Evolutionary conservation across 495 filamentous ascomycete species (phyloP).

Genomic region (Aspergillus homomorphus): DNA sequence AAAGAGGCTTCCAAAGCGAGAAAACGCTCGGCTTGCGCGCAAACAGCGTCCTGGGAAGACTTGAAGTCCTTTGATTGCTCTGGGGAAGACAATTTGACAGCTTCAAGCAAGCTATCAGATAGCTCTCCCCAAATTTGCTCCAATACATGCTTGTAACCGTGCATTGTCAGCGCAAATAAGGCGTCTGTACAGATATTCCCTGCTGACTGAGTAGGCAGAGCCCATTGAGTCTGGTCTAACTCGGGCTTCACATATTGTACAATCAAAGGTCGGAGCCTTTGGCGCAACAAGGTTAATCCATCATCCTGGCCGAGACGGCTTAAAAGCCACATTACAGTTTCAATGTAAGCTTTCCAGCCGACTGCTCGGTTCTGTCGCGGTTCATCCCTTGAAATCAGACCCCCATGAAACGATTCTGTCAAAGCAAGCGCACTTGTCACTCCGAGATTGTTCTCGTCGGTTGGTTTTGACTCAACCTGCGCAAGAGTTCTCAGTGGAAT

Average conservation of each 20-base stretch:
- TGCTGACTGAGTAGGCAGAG: slow-evolving; percentile 38
- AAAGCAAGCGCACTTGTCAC: slow-evolving; percentile 39
- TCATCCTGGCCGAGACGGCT: slow-evolving; percentile 44
- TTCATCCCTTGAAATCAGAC: slow-evolving; percentile 71
- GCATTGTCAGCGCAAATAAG: slow-evolving; percentile 28
- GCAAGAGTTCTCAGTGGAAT: slow-evolving; percentile 55
- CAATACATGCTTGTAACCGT: slow-evolving; percentile 31
- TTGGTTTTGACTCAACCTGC: slow-evolving; percentile 46
- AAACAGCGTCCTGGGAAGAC: slow-evolving; percentile 64
- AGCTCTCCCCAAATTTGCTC: slow-evolving; percentile 52
- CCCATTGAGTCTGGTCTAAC: slow-evolving; percentile 48
- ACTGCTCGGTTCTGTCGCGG: slow-evolving; percentile 57
- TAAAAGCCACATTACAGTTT: slow-evolving; percentile 49
- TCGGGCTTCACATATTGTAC: slow-evolving; percentile 53
- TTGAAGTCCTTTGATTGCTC: slow-evolving; percentile 74
- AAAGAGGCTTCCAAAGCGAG: slow-evolving; percentile 55
- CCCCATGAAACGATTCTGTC: slow-evolving; percentile 61
- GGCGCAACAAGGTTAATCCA: slow-evolving; percentile 43
- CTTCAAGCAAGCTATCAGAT: slow-evolving; percentile 52
- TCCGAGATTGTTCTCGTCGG: slow-evolving; percentile 20
- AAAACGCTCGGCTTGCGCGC: slow-evolving; percentile 58
- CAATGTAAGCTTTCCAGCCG: slow-evolving; percentile 74
- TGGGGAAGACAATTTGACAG: slow-evolving; percentile 66
- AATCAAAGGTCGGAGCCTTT: slow-evolving; percentile 55
- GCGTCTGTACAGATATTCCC: slow-evolving; percentile 39